Conservation (phyloP, 495 filamentous ascomycete genomes). For the Penicillium cinerascens region DNA sequence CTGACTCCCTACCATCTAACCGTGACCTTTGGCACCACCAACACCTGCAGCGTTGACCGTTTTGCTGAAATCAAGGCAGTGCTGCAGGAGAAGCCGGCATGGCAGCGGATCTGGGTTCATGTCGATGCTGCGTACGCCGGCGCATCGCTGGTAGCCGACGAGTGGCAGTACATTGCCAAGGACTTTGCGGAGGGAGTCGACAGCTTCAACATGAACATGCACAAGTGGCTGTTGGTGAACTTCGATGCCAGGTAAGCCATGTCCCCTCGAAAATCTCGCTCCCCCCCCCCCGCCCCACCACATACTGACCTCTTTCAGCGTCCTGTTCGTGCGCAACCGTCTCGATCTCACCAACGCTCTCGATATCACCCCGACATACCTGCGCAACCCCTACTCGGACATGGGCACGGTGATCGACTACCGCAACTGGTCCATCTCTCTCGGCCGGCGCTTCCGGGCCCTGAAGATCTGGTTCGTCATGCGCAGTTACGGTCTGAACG, state of each 20-base stretch:
- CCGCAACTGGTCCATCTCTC: constrained; percentile 96
- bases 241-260: constrained; percentile 70
- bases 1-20: constrained; percentile 85
- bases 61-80: constrained; percentile 67
- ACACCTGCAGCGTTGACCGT: constrained; percentile 82
- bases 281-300: too few relatives aligned
- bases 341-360: constrained; percentile 72
- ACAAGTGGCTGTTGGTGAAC: constrained; percentile 95
- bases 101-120: constrained; percentile 78
- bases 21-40: constrained; percentile 82
- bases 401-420: constrained; percentile 91
- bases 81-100: constrained; percentile 55
- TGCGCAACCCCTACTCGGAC: constrained; percentile 75
- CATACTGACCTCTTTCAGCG: constrained; percentile 39
- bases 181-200: constrained; percentile 65
- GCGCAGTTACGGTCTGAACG: constrained; percentile 76
- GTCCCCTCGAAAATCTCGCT: neutral
- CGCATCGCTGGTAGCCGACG: constrained; percentile 72
- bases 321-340: constrained; percentile 73
- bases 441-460: constrained; percentile 86
- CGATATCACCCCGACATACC: constrained; percentile 78
- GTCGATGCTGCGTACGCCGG: constrained; percentile 97
- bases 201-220: constrained; percentile 93
- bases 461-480: constrained; percentile 98
- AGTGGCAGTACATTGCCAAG: constrained; percentile 67